phyloP scores from a whole-genome alignment of 1,284 basidiomycete genomes.

The Malassezia furfur region DNA sequence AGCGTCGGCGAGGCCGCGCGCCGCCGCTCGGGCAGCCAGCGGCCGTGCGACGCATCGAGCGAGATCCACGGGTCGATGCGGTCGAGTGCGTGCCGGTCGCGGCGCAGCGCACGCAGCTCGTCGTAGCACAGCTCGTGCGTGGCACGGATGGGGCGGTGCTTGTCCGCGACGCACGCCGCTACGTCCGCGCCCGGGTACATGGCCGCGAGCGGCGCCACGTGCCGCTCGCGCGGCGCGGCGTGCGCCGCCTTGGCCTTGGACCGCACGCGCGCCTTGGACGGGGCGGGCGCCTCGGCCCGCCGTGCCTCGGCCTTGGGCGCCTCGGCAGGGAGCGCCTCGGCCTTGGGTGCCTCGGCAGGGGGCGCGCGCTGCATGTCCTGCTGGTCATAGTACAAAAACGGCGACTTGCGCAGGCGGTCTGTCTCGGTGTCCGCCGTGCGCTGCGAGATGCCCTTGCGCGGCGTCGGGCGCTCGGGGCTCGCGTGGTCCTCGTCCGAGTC shows the following conservation, averaged over 20 bases:
- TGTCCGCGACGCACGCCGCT: constrained; percentile 2
- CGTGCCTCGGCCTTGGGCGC: neutral
- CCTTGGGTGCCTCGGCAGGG: constrained; percentile 16
- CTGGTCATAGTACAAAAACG: constrained; percentile 34
- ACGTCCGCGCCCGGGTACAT: constrained; percentile 33
- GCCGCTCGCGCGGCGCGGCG: constrained; percentile 24
- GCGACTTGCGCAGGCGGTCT: constrained; percentile 34
- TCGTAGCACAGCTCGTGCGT: constrained; percentile 31
- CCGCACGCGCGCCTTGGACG: neutral
- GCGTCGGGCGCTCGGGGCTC: neutral
- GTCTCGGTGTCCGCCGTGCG: constrained; percentile 23
- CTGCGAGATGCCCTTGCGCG: constrained; percentile 1
- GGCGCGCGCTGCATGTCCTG: constrained; percentile 7
- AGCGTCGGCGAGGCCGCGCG: constrained; percentile 29
- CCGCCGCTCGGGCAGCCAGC: constrained; percentile 27
- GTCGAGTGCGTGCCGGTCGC: constrained; percentile 8
- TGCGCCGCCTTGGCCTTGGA: constrained; percentile 8
- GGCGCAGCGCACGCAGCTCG: constrained; percentile 24
- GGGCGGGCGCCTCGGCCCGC: neutral
- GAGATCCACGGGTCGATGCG: constrained; percentile 32
- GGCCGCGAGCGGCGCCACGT: constrained; percentile 27
- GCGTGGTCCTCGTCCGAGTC: constrained; percentile 51
- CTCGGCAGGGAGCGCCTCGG: neutral
- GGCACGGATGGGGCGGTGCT: constrained; percentile 5
- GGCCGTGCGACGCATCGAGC: constrained; percentile 29